Base-by-base conservation (phyloP, 2,329 filamentous ascomycete species). In the Trichoderma semiorbis region DNA sequence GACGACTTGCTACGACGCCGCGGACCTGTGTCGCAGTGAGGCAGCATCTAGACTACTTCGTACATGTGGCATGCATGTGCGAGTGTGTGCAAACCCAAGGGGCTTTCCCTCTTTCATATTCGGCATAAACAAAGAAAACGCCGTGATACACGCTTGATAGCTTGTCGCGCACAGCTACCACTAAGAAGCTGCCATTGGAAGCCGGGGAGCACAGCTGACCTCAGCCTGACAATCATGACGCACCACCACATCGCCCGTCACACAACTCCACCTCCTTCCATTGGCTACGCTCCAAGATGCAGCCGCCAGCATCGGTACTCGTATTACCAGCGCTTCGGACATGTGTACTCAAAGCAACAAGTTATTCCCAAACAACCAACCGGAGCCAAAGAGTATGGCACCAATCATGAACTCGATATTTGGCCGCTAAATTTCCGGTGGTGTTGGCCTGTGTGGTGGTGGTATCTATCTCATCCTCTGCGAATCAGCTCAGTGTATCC, bases 131-230 rank as follows among this genome's bases (percentile, higher is more conserved):
- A 39, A 50, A 50, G 24, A 21, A 69, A 21, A 36, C 28, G 30
- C n/a, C 24, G 55, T 60, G 55, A 30, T n/a, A 60, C 65, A 43
- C 21, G 55, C 16, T 69, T 61, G 67, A 53, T 26, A 53, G 50
- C 24, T 26, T 69, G 36, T 69, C 50, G 36, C 32, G 39, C 57
- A 14, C 14, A 18, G 30, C 66, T 28, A 55, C 36, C 55, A 36
- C 16, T 30, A 18, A 53, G 67, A 39, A 57, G 57, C 57, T 30
- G 39, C 39, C 55, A 53, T 50, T 50, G 36, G 34, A 21, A 24
- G 36, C 57, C 18, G 55, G 39, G 55, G 39, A 28, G 18, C 28
- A 69, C 66, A 69, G 67, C 67, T 69, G 55, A 69, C 67, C 67
- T 53, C 67, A 34, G 58, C 28, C 39, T 32, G 39, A 30, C 57